Evolutionary conservation across 2,329 filamentous ascomycete species (phyloP).

Genomic region (Aspergillus sp.): DNA sequence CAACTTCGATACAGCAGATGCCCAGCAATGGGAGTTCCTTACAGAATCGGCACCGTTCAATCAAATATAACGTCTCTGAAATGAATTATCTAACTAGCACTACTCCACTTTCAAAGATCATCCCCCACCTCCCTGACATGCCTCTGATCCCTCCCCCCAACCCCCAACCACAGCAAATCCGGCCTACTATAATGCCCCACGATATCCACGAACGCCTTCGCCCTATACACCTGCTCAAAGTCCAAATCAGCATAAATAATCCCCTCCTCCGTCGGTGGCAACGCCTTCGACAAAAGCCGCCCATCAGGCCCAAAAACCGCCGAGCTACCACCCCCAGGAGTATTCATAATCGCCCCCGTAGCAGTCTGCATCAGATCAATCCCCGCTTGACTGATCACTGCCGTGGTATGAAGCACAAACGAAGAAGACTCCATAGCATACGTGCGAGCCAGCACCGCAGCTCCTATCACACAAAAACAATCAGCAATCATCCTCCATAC

Average conservation of each 20-base stretch:
- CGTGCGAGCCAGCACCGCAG: constrained; percentile 50
- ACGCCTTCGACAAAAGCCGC: constrained; percentile 41
- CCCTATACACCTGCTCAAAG: constrained; percentile 41
- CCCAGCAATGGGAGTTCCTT: too few species aligned
- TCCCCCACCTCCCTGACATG: neutral
- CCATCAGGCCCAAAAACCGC: constrained; percentile 56
- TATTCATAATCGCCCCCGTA: constrained; percentile 43
- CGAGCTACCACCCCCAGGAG: constrained; percentile 46
- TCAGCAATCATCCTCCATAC: too few species aligned
- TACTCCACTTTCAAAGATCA: too few species aligned
- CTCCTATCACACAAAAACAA: constrained; percentile 21
- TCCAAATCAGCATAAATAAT: constrained; percentile 54
- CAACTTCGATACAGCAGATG: too few species aligned
- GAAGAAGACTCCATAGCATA: constrained; percentile 59
- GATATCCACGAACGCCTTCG: constrained; percentile 1
- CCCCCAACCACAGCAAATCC: neutral
- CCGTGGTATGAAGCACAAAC: constrained; percentile 57
- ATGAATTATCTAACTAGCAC: too few species aligned
- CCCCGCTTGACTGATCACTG: constrained; percentile 49
- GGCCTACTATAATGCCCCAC: neutral
- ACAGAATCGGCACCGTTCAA: too few species aligned
- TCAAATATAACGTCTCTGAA: too few species aligned
- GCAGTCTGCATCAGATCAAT: constrained; percentile 47
- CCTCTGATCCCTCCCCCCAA: neutral
- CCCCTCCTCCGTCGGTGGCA: constrained; percentile 44